phyloP scores from a whole-genome alignment of 2,329 filamentous ascomycete genomes.

The Boeremia lycopersici region DNA sequence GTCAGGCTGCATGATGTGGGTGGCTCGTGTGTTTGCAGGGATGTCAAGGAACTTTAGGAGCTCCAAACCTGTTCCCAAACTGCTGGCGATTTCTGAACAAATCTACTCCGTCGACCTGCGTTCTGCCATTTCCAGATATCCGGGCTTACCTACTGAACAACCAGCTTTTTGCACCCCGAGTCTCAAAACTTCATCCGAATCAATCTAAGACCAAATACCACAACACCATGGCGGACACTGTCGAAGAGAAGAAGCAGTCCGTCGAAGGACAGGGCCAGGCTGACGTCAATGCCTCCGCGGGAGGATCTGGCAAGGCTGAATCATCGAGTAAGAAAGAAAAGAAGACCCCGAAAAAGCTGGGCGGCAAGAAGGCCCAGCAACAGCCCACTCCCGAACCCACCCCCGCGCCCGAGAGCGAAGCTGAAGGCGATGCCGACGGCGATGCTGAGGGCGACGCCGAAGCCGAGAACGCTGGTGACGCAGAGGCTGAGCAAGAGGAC shows the following conservation, averaged over 20 bases:
- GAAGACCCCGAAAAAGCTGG: constrained; percentile 58
- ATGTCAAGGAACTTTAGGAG: constrained; percentile 34
- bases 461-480: constrained; percentile 19
- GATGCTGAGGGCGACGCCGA: constrained; percentile 14
- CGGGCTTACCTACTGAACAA: constrained; percentile 21
- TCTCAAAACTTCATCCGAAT: background rate
- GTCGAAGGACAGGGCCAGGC: constrained; percentile 46
- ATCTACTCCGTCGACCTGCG: constrained; percentile 32
- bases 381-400: constrained; percentile 56
- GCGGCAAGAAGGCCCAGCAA: constrained; percentile 52
- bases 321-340: constrained; percentile 54
- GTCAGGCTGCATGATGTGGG: constrained; percentile 44
- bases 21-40: constrained; percentile 44
- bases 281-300: constrained; percentile 44
- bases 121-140: constrained; percentile 22
- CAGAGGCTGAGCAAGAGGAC: constrained; percentile 51
- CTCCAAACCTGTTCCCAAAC: constrained; percentile 47
- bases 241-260: constrained; percentile 47
- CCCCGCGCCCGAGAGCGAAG: constrained; percentile 53
- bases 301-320: constrained; percentile 46
- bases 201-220: constrained; percentile 17
- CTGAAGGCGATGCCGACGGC: constrained; percentile 49
- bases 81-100: constrained; percentile 37
- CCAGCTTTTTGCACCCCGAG: constrained; percentile 8
- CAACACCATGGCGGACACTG: constrained; percentile 48